Evolutionary conservation across 768 basidiomycete species (phyloP).

Genomic region (Suillus luteus): DNA sequence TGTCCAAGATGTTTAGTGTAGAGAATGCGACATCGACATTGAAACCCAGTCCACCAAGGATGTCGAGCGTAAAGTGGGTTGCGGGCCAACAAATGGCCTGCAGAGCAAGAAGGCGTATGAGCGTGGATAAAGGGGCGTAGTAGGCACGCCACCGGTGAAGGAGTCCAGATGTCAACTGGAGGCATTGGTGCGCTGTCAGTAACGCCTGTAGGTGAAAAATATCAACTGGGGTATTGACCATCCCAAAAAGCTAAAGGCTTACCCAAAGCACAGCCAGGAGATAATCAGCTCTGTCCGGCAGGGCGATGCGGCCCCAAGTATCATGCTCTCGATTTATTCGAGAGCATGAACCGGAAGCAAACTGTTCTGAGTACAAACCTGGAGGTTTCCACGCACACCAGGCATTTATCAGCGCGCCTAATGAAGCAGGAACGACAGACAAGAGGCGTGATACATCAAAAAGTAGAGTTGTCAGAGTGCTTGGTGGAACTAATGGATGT

Average conservation of each 20-base stretch:
- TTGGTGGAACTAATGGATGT: slow-evolving; percentile 51
- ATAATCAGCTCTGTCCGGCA: slow-evolving; percentile 63
- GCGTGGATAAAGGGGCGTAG: slow-evolving; percentile 84
- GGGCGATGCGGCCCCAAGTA: slow-evolving; percentile 34
- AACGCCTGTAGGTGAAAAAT: slow-evolving; percentile 56
- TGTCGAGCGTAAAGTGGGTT: slow-evolving; percentile 78
- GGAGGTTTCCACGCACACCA: slow-evolving; percentile 55
- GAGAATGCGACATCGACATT: slow-evolving; percentile 14
- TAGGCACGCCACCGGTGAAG: slow-evolving; percentile 89
- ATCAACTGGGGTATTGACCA: neutral
- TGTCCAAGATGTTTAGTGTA: slow-evolving; percentile 24
- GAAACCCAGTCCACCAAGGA: slow-evolving; percentile 52
- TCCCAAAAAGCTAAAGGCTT: slow-evolving; percentile 21
- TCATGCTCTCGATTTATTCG: neutral
- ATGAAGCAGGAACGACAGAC: slow-evolving; percentile 69
- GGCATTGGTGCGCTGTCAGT: slow-evolving; percentile 88
- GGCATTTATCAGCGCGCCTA: slow-evolving; percentile 65
- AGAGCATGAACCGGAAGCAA: slow-evolving; percentile 17
- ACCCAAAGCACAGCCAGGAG: slow-evolving; percentile 75
- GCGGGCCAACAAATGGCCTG: slow-evolving; percentile 98
- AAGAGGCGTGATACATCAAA: slow-evolving; percentile 73
- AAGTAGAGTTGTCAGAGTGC: slow-evolving; percentile 54
- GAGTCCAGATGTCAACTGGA: slow-evolving; percentile 84
- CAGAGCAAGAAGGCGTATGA: slow-evolving; percentile 88
- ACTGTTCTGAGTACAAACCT: slow-evolving; percentile 8